Percentiles rank a stretch among this genome's conserved stretches.
phyloP scores from a whole-genome alignment of 345 rosid species.

The Eucalyptus pauciflora region DNA sequence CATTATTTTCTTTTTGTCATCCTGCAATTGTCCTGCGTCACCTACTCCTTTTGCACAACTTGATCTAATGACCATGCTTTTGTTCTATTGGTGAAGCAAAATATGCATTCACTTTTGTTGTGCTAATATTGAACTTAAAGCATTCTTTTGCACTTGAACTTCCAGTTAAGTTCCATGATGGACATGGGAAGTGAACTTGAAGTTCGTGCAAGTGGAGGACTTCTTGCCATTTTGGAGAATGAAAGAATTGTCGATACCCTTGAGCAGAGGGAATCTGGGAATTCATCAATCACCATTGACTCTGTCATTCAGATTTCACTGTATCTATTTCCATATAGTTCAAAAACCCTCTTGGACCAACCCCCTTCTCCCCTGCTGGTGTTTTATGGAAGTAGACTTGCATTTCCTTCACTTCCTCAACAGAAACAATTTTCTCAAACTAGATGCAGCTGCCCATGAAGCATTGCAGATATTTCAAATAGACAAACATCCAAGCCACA shows the following conservation, averaged over 20 bases:
- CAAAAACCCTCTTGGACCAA: background rate
- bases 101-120: background rate
- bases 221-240: constrained; percentile 88
- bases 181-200: constrained; percentile 83
- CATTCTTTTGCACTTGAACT: background rate
- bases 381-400: background rate
- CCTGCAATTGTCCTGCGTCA: background rate
- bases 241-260: constrained; percentile 82
- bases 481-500: constrained; percentile 98
- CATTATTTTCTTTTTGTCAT: background rate
- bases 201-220: constrained; percentile 95
- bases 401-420: constrained; percentile 25
- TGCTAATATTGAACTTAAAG: background rate
- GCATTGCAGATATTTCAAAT: constrained; percentile 88
- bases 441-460: constrained; percentile 88
- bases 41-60: background rate
- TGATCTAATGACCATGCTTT: background rate
- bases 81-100: background rate
- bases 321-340: constrained; percentile 30
- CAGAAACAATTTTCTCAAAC: constrained; percentile 83
- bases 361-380: background rate
- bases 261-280: constrained; percentile 72
- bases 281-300: constrained; percentile 68
- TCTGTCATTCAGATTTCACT: constrained; percentile 66
- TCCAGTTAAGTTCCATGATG: constrained; percentile 94